Evolutionary conservation across 2,329 filamentous ascomycete genomes (phyloP).

Genomic region (Scedosporium dehoogii): DNA sequence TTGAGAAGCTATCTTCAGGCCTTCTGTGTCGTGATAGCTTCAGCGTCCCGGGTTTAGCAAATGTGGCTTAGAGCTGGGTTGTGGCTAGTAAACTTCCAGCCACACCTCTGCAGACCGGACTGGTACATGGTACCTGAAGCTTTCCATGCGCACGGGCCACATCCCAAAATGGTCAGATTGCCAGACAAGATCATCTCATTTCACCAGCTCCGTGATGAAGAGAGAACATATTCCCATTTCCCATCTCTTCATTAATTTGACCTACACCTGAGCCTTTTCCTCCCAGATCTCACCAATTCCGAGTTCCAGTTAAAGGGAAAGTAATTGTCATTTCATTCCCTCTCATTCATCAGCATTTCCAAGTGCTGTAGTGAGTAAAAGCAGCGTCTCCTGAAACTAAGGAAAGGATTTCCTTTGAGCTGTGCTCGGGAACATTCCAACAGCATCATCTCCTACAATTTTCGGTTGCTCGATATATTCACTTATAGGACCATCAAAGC

Average conservation of each 20-base stretch:
- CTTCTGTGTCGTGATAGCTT: too few relatives aligned
- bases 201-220: neutral
- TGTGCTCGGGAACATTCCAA: conserved; percentile 3
- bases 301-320: neutral
- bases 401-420: neutral
- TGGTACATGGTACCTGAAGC: too few relatives aligned
- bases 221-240: neutral
- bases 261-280: neutral
- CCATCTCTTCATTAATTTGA: neutral
- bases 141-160: neutral
- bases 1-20: too few relatives aligned
- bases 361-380: neutral
- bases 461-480: too few relatives aligned
- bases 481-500: too few relatives aligned
- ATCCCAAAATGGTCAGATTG: neutral
- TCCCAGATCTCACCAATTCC: neutral
- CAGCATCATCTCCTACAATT: too few relatives aligned
- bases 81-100: too few relatives aligned
- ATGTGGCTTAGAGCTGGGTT: too few relatives aligned
- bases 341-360: neutral
- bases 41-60: too few relatives aligned
- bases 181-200: neutral
- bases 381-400: neutral
- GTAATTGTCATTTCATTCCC: neutral
- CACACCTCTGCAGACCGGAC: too few relatives aligned